Evolutionary conservation across 257 asterid species (phyloP).

Genomic region (Leptodermis oblonga): DNA sequence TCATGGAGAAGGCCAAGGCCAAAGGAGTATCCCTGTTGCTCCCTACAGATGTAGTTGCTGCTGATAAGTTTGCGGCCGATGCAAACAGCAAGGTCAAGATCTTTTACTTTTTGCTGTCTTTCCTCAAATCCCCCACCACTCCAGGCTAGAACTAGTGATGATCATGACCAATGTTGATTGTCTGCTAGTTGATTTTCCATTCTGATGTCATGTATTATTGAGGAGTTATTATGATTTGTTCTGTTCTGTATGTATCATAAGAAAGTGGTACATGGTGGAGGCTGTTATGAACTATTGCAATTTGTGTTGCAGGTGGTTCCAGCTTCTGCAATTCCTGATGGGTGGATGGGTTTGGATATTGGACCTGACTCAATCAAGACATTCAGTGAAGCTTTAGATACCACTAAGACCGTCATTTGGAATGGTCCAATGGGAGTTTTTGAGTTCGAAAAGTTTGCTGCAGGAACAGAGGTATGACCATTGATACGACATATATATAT

Average conservation of each 20-base stretch:
- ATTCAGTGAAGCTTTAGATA: conserved; percentile 54
- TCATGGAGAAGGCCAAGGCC: conserved; percentile 72
- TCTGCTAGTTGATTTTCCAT: background rate
- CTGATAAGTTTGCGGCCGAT: conserved; percentile 76
- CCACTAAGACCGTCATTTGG: conserved; percentile 73
- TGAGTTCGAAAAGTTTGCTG: conserved; percentile 82
- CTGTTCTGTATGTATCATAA: background rate
- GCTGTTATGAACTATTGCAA: background rate
- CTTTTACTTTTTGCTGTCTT: background rate
- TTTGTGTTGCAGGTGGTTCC: conserved; percentile 47
- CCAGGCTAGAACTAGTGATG: background rate
- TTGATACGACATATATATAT: background rate
- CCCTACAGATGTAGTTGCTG: conserved; percentile 69
- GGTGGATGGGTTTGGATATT: conserved; percentile 87
- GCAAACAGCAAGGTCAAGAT: conserved; percentile 70
- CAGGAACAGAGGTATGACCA: conserved; percentile 66
- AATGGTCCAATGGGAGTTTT: conserved; percentile 94
- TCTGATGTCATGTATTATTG: background rate
- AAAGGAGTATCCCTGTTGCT: conserved; percentile 68
- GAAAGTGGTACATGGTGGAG: too few relatives aligned
- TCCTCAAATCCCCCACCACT: background rate
- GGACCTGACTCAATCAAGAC: conserved; percentile 76
- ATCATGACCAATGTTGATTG: background rate
- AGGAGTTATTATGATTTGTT: background rate
- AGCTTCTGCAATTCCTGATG: conserved; percentile 80